A percentile compares a stretch with the other conserved stretches of the same genome.
phyloP scores from a whole-genome alignment of 805 yeast genomes.

The Kuraishia hungarica region DNA sequence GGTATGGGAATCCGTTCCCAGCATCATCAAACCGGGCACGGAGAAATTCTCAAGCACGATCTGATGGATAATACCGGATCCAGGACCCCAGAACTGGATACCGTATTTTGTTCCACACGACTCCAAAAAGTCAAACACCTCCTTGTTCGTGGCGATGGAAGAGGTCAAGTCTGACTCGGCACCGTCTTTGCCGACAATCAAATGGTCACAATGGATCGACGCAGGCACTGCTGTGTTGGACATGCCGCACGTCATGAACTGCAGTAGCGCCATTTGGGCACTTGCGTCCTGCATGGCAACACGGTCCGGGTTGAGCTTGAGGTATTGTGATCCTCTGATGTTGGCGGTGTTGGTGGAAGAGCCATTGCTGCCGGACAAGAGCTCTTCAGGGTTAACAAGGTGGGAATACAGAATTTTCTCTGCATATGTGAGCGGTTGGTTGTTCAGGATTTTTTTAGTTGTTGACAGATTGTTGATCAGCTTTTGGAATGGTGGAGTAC shows the following conservation, averaged over 20 bases:
- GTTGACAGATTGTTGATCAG: constrained; percentile 51
- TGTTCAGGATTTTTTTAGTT: constrained; percentile 21
- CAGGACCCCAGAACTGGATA: constrained; percentile 98
- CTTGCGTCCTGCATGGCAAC: constrained; percentile 99
- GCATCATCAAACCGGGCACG: constrained; percentile 94
- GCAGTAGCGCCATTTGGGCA: constrained; percentile 96
- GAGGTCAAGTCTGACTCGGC: constrained; percentile 77
- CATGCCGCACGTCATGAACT: constrained; percentile 94
- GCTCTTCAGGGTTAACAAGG: constrained; percentile 85
- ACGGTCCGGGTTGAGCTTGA: constrained; percentile 94
- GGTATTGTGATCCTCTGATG: constrained; percentile 80
- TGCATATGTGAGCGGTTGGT: constrained; percentile 79
- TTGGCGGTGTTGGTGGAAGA: constrained; percentile 17
- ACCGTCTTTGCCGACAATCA: constrained; percentile 93
- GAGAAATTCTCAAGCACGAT: constrained; percentile 95
- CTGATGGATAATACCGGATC: constrained; percentile 98
- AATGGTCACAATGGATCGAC: constrained; percentile 96
- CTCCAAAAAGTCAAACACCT: constrained; percentile 87
- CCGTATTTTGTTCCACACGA: constrained; percentile 91
- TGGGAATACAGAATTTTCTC: constrained; percentile 95
- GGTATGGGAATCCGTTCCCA: constrained; percentile 98
- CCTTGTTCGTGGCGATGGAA: constrained; percentile 85
- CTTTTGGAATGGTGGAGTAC: constrained; percentile 86
- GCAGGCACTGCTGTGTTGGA: constrained; percentile 89
- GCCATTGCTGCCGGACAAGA: constrained; percentile 41